Evolutionary conservation across 441 rosid genomes (phyloP), one percentile per base, ranked within the genome.

Genomic region (Viola pubescens): DNA sequence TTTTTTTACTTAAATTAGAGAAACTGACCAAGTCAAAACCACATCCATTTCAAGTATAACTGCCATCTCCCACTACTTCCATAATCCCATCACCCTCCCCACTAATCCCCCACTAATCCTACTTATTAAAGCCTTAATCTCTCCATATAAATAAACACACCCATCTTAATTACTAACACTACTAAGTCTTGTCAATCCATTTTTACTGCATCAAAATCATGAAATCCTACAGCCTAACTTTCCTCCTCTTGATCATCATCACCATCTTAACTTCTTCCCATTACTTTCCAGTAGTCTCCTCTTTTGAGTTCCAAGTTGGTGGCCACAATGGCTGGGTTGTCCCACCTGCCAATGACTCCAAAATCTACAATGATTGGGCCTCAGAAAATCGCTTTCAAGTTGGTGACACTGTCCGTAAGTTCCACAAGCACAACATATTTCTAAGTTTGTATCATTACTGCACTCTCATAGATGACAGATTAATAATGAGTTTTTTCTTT

Each of bases 381-480:
- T 88, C 96, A 0, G 76, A 78, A 34, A 86, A 86, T 71, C 83
- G 96, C 43, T 88, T 91, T 73, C 86, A 67, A 69, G 78, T 79
- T 37, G 80, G 82, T 1, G 97, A 91, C 69, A 61, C 81, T 39
- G 45, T 84, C 62, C 80, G 94, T 86, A 80, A 76, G 91, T 73
- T 50, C 13, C 45, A 42, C 8, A 48, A 13, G 49, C 12, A 4
- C 7, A 45, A 19, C 26, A 19, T 19, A 19, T 19, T 19, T 19
- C 26, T 19, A 19, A 19, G 26, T 19, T 19, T 19, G 0, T 19
- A 19, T 19, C 26, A 19, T 19, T 19, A n/a, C n/a, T 19, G 26
- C 26, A 19, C 26, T 19, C 26, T 48, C 26, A 0, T 19, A 48
- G 7, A 13, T 6, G 6, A 48, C n/a, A 8, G 14, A 12, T n/a